Percentiles rank a stretch among this genome's conserved stretches.
These are phyloP conservation scores for Comarum palustre DNA, from an alignment of 306 rosid genomes.

Conservation along the genomic window DNA sequence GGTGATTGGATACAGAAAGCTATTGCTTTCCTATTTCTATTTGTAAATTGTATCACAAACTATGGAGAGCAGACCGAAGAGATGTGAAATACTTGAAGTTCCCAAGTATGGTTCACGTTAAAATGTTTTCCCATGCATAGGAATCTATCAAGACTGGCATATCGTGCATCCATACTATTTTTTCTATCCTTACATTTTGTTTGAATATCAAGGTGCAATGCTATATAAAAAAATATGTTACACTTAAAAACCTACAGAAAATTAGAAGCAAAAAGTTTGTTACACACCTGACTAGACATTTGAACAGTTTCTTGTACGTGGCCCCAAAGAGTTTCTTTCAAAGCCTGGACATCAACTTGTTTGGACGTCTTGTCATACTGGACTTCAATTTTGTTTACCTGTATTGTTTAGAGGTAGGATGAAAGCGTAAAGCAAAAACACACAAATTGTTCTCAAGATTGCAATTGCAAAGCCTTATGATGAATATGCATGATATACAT, in stretches of 20 bases:
- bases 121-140: not conserved
- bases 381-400: constrained; percentile 92
- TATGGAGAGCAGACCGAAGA: not conserved
- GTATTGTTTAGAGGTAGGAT: constrained; percentile 28
- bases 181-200: not conserved
- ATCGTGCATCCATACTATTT: not conserved
- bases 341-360: constrained; percentile 86
- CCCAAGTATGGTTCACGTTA: not conserved
- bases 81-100: not conserved
- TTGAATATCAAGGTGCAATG: not conserved
- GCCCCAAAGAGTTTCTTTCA: constrained; percentile 79
- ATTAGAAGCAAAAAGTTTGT: not conserved
- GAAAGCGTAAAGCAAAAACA: constrained; percentile 17
- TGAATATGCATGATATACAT: not conserved
- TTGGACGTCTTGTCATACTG: constrained; percentile 90
- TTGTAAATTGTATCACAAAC: not conserved
- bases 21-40: not conserved
- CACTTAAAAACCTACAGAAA: not conserved
- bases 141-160: not conserved
- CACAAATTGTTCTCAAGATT: not conserved
- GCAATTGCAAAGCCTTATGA: not conserved
- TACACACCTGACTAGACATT: constrained; percentile 51
- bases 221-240: not conserved
- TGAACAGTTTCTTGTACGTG: constrained; percentile 57
- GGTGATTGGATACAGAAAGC: not conserved